phyloP scores from a whole-genome alignment of 148 eudicot genomes.

The Vaccinium darrowii region DNA sequence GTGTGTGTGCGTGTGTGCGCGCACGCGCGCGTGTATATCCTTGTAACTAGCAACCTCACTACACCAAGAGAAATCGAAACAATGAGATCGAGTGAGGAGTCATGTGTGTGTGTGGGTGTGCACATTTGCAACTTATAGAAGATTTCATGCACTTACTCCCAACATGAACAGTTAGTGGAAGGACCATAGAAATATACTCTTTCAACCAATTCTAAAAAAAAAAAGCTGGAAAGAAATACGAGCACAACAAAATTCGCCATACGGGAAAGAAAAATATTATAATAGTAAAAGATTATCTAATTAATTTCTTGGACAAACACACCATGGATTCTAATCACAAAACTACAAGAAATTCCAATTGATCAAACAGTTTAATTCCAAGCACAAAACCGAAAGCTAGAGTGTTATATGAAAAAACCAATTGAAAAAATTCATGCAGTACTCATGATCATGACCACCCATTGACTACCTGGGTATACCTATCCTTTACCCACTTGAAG shows the following conservation, averaged over 20 bases:
- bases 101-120: background rate
- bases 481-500: constrained; percentile 62
- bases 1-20: too few relatives aligned
- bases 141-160: background rate
- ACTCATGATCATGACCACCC: constrained; percentile 38
- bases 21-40: too few relatives aligned
- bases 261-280: too few relatives aligned
- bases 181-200: background rate
- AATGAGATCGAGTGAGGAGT: background rate
- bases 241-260: background rate
- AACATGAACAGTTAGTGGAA: background rate
- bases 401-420: background rate
- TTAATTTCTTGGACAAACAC: constrained; percentile 12
- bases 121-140: background rate
- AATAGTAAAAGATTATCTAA: too few relatives aligned
- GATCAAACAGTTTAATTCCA: background rate
- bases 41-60: background rate
- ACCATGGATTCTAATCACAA: constrained; percentile 3
- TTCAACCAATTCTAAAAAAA: background rate
- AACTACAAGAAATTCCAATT: background rate
- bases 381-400: constrained; percentile 9
- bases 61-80: background rate
- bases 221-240: background rate
- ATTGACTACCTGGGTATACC: constrained; percentile 39
- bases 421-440: too few relatives aligned